Base-by-base conservation (phyloP, 805 yeast genomes). In the Yarrowia sp. region DNA sequence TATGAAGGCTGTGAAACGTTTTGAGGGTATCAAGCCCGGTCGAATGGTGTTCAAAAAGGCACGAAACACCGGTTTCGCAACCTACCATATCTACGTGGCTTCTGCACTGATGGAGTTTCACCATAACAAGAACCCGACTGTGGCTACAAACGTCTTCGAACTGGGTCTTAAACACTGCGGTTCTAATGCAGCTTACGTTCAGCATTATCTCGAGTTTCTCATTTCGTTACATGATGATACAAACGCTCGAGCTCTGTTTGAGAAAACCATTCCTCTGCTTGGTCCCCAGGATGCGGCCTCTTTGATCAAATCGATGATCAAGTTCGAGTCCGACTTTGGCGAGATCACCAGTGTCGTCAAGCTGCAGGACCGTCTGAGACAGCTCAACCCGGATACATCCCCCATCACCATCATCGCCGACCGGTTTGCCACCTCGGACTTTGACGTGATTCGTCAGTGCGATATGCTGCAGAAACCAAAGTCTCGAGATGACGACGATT, bases 211-310 rank as follows among this genome's bases (percentile, higher is more conserved):
- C 72, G 85, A 88, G 70, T 93, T 89, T 74, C 80, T 95, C 71
- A 84, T 92, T 22, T 79, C 83, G 70, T 82, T 85, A 36, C 89
- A 89, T 75, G 90, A 88, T 73, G 93, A 87, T 79, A 79, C 89
- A 74, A 83, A 90, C 74, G 90, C 92, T 16, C 88, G 94, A 73
- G 90, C 92, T 9, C 82, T 92, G 45, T 89, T 94, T 76, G 98
- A 95, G 77, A 84, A 89, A 3, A 87, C 92, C 0, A 82, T 89
- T 10, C 85, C 88, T 10, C 86, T 84, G 53, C 78, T 87, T 70
- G 81, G 79, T 48, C 77, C 79, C 0, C 79, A 77, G n/a, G 77
- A 74, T 16, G 75, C 76, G 1, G 80, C 82, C 67, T 79, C 79
- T 48, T 79, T 89, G 46, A 87, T 83, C 73, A 85, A 85, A 67